Evolutionary conservation across 2,329 filamentous ascomycete genomes (phyloP), one percentile per base, ranked within the genome.

Genomic region (Xylaria sp.): DNA sequence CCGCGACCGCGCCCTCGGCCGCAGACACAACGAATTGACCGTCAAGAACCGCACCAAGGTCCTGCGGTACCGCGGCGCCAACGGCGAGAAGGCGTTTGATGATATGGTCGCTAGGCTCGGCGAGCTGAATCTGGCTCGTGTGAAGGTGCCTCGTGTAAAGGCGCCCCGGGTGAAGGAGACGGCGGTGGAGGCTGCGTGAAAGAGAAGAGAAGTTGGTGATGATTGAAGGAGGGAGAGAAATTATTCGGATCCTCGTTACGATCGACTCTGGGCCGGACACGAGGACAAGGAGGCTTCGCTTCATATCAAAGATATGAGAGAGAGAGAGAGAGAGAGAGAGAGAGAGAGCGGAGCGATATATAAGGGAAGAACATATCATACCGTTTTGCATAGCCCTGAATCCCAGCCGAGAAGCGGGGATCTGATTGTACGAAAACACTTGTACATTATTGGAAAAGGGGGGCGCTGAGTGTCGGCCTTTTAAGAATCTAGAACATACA

Each of bases 11-110:
- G 77, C 80, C 57, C 79, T 89, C 15, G 86, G 89, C 46, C 84
- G 87, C 60, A 79, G 83, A 2, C 82, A 92, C 75, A 92, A 89
- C 73, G 86, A 92, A 38, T 83, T 96, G 74, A 97, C 95, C 40
- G 83, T 85, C 65, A 85, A 87, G 77, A 98, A 98, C 82, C 86
- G 95, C 54, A 84, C 86, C 72, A 98, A 98, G 82, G 93, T 97
- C 63, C 96, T 93, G 67, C 83, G 86, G 69, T 97, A 88, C 82
- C 87, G 49, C 49, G 49, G 94, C 70, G 82, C 86, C 65, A 93
- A 93, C 42, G 83, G 91, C 74, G 80, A 85, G 13, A 57, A 62
- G 65, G 88, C 87, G 33, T 86, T 98, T 73, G 90, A 96, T 75
- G 77, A 83, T 13, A 86, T 91, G 86, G 88, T 91, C 6, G 75